A percentile compares a stretch with the other conserved stretches of the same genome.
Evolutionary conservation across 805 yeast genomes (phyloP).

Genomic region (Candida germanica): DNA sequence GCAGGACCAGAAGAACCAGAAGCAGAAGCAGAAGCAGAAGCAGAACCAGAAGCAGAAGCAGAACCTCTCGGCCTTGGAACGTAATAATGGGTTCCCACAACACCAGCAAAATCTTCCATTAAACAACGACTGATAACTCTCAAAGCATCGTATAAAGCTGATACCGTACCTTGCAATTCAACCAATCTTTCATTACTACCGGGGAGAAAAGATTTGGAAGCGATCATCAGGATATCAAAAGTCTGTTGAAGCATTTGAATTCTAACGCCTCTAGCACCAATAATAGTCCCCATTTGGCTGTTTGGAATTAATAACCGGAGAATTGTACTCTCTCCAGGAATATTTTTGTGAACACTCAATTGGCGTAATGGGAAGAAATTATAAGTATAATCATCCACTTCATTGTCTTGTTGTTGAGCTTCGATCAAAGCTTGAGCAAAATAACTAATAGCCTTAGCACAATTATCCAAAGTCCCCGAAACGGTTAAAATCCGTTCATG

Average conservation of each 20-base stretch:
- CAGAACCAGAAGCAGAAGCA: constrained; percentile 5
- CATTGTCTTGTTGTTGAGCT: constrained; percentile 18
- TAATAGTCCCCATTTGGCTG: constrained; percentile 82
- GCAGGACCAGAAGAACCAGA: background rate
- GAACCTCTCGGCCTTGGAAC: constrained; percentile 35
- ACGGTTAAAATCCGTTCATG: constrained; percentile 81
- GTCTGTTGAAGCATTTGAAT: constrained; percentile 75
- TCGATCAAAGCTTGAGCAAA: constrained; percentile 65
- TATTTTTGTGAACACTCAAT: constrained; percentile 49
- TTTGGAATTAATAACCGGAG: constrained; percentile 77
- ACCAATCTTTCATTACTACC: constrained; percentile 83
- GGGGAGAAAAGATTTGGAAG: constrained; percentile 78
- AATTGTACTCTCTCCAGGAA: constrained; percentile 50
- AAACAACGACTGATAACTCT: constrained; percentile 65
- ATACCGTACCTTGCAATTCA: constrained; percentile 79
- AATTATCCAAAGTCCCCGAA: constrained; percentile 66
- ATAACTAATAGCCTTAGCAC: constrained; percentile 65
- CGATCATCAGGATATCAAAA: constrained; percentile 75
- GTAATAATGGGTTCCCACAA: constrained; percentile 63
- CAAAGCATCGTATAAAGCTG: constrained; percentile 54
- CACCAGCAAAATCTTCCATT: constrained; percentile 68
- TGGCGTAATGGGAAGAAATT: constrained; percentile 60
- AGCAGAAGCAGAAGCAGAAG: background rate
- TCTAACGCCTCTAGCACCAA: constrained; percentile 78
- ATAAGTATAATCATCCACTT: constrained; percentile 33